Evolutionary conservation across 768 basidiomycete species (phyloP).

Genomic region (Mycena metata): DNA sequence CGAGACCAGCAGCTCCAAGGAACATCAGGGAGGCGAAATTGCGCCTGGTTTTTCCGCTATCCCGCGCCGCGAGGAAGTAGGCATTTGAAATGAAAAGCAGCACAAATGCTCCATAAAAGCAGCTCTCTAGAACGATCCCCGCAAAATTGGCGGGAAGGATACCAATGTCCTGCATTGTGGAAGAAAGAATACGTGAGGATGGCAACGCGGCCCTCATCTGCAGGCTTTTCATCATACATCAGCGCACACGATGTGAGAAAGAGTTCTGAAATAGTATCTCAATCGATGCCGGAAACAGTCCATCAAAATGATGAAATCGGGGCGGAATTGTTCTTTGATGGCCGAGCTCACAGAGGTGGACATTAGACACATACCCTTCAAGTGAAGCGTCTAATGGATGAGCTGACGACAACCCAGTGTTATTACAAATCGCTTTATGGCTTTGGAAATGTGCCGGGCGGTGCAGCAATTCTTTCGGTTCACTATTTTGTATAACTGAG

Average conservation of each 20-base stretch:
- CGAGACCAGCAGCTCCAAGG: slow-evolving; percentile 19
- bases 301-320: neutral
- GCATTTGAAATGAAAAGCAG: slow-evolving; percentile 20
- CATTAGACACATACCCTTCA: no score
- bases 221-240: no score
- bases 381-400: no score
- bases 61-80: slow-evolving; percentile 20
- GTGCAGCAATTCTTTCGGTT: no score
- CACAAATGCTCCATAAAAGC: slow-evolving; percentile 16
- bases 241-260: slow-evolving; percentile 15
- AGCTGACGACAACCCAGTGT: no score
- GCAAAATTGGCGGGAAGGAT: slow-evolving; percentile 20
- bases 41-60: slow-evolving; percentile 11
- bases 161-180: slow-evolving; percentile 22
- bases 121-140: slow-evolving; percentile 21
- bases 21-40: slow-evolving; percentile 22
- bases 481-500: no score
- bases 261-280: slow-evolving; percentile 16
- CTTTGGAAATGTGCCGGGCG: no score
- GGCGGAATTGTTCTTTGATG: neutral
- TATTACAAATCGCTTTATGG: no score
- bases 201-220: slow-evolving; percentile 19
- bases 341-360: neutral
- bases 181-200: slow-evolving; percentile 11
- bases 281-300: slow-evolving; percentile 4